Conservation (phyloP, 306 rosid genomes). For the Malus domestica region ASM211411v1 NC_041799.1:9678501-9679000, state of each 20-base stretch:
- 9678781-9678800: slow-evolving; percentile 34
- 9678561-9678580: background rate
- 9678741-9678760: background rate
- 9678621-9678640: slow-evolving; percentile 62
- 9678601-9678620: slow-evolving; percentile 67
- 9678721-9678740: slow-evolving; percentile 23
- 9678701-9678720: slow-evolving; percentile 36
- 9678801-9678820: slow-evolving; percentile 28
- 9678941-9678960: slow-evolving; percentile 8
- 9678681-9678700: slow-evolving; percentile 55
- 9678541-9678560: background rate
- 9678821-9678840: slow-evolving; percentile 10
- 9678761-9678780: slow-evolving; percentile 27
- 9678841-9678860: slow-evolving; percentile 49
- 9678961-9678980: slow-evolving; percentile 36
- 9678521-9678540: background rate
- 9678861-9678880: slow-evolving; percentile 45
- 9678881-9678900: slow-evolving; percentile 11
- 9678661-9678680: slow-evolving; percentile 50
- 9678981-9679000: slow-evolving; percentile 43
- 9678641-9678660: slow-evolving; percentile 77
- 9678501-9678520: background rate
- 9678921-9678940: slow-evolving; percentile 33
- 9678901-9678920: slow-evolving; percentile 29
- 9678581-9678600: background rate